Percentiles rank a stretch among this genome's conserved stretches.
Evolutionary conservation across 1,139 yeast genomes (phyloP).

Genomic region (Magnusiomyces tetraspermus): DNA sequence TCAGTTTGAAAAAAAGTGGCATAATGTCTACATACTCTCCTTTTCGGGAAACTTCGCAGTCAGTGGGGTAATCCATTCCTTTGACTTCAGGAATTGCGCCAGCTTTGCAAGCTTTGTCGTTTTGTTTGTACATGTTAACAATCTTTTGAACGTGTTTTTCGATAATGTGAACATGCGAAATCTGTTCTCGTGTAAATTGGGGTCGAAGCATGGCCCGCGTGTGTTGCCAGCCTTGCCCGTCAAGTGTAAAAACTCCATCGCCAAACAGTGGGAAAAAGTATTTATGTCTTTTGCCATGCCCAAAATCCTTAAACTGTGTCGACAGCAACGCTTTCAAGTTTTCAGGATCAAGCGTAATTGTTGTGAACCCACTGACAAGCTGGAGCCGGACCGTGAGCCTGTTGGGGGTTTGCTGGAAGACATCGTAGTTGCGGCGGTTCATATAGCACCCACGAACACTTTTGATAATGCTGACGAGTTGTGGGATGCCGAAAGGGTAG

Average conservation of each 20-base stretch:
- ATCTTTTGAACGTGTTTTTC: conserved; percentile 40
- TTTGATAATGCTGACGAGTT: background rate
- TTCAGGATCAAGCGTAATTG: conserved; percentile 42
- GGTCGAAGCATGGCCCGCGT: conserved; percentile 51
- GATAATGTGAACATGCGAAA: conserved; percentile 41
- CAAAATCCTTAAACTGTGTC: conserved; percentile 40
- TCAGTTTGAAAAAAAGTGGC: conserved; percentile 41
- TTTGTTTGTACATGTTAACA: conserved; percentile 29
- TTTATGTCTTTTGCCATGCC: conserved; percentile 40
- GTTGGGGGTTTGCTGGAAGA: background rate
- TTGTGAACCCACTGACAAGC: conserved; percentile 10
- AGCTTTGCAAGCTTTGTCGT: conserved; percentile 4
- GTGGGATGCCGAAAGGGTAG: conserved; percentile 7
- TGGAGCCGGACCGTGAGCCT: conserved; percentile 7
- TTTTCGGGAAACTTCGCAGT: conserved; percentile 14
- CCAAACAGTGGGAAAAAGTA: conserved; percentile 41
- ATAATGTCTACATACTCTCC: conserved; percentile 39
- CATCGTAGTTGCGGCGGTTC: background rate
- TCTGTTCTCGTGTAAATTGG: conserved; percentile 47
- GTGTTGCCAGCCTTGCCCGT: conserved; percentile 48
- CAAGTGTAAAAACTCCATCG: conserved; percentile 49
- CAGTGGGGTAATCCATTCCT: conserved; percentile 13
- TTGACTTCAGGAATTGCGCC: background rate
- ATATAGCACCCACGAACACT: background rate
- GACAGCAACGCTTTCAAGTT: conserved; percentile 31